These are phyloP conservation scores for Talaromyces amestolkiae DNA, from an alignment of 2,329 filamentous ascomycete species.

Conservation along the genomic window DNA sequence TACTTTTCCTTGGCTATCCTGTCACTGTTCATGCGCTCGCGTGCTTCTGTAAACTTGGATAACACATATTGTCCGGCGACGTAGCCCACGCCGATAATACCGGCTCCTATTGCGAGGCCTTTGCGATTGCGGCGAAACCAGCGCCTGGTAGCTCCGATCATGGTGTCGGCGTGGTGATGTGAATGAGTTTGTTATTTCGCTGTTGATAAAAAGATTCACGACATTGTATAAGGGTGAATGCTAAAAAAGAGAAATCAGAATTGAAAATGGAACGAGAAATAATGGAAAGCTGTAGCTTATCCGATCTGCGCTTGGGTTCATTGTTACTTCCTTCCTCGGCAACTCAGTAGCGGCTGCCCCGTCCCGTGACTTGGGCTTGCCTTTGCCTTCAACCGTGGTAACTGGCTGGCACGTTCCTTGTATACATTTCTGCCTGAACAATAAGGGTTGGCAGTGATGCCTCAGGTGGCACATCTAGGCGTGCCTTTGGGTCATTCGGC, in stretches of 20 bases:
- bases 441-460: neutral
- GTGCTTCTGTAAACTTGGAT: conserved; percentile 84
- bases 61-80: conserved; percentile 89
- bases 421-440: neutral
- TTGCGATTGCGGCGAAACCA: conserved; percentile 93
- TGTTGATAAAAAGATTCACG: conserved; percentile 4
- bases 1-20: conserved; percentile 96
- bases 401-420: neutral
- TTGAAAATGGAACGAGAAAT: neutral
- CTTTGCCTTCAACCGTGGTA: neutral
- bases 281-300: neutral
- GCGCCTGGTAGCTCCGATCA: conserved; percentile 73
- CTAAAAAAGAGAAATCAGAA: neutral
- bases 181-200: neutral
- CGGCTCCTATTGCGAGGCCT: conserved; percentile 81
- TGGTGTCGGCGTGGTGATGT: conserved; percentile 32
- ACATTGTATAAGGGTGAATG: conserved; percentile 13
- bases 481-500: neutral
- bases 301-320: neutral
- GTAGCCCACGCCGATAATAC: conserved; percentile 86
- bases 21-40: conserved; percentile 95
- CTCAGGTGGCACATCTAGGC: neutral
- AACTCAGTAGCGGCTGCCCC: conserved; percentile 6
- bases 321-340: conserved; percentile 16
- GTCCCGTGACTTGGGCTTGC: conserved; percentile 10